Conservation (phyloP, 129 eudicot species). For the Arctium lappa region DNA sequence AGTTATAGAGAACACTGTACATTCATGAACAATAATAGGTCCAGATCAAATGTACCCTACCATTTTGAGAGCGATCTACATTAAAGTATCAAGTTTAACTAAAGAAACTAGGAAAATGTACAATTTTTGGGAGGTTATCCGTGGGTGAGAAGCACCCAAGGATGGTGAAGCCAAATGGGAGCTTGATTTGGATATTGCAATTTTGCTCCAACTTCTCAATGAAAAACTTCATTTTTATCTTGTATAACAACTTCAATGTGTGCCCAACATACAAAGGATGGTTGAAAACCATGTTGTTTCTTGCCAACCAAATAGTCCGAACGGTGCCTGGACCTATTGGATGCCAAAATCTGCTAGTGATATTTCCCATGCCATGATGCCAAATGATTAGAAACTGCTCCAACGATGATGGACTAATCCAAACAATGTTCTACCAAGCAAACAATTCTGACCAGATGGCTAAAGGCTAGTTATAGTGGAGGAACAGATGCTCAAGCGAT, state of each 20-base stretch:
- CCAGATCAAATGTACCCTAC: neutral
- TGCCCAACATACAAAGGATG: neutral
- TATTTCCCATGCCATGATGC: neutral
- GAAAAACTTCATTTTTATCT: neutral
- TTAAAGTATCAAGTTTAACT: neutral
- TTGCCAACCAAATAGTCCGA: neutral
- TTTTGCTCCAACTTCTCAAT: neutral
- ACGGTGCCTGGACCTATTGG: neutral
- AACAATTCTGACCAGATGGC: neutral
- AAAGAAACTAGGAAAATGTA: neutral
- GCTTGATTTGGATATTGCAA: neutral
- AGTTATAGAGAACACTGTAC: neutral
- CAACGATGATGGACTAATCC: neutral
- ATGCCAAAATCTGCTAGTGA: neutral
- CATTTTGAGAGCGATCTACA: neutral
- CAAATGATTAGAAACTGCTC: neutral
- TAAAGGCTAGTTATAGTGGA: neutral
- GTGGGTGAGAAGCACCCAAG: neutral
- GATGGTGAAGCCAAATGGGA: neutral
- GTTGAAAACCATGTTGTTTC: neutral
- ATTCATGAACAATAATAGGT: neutral
- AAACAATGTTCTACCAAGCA: neutral
- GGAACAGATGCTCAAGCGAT: neutral
- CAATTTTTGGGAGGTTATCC: neutral
- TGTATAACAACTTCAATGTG: neutral